Evolutionary conservation across 192 early-diverging fungal species (phyloP).

Genomic region (Radiomyces spectabilis): DNA sequence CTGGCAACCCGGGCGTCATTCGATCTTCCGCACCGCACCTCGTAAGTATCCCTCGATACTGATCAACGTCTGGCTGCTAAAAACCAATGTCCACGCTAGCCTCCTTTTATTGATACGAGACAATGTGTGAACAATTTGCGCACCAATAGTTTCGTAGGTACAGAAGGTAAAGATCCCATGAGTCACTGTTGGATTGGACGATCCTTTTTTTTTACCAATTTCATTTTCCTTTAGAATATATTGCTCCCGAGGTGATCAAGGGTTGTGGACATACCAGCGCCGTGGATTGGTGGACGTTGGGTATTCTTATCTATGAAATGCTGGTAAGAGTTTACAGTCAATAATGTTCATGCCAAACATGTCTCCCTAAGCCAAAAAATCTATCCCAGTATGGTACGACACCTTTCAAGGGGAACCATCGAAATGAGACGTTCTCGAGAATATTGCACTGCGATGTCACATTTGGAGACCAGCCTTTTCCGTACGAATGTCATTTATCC

Average conservation of each 20-base stretch:
- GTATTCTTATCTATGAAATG: slow-evolving; percentile 98
- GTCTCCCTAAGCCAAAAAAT: background rate
- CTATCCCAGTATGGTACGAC: slow-evolving; percentile 70
- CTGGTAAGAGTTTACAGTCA: slow-evolving; percentile 39
- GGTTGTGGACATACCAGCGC: slow-evolving; percentile 89
- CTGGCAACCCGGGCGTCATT: slow-evolving; percentile 65
- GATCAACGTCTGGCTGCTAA: slow-evolving; percentile 2
- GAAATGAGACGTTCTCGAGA: slow-evolving; percentile 85
- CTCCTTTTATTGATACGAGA: slow-evolving; percentile 80
- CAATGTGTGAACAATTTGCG: slow-evolving; percentile 78
- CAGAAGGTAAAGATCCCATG: slow-evolving; percentile 53
- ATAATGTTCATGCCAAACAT: background rate
- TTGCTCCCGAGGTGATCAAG: slow-evolving; percentile 98
- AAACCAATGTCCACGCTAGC: slow-evolving; percentile 16
- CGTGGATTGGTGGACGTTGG: slow-evolving; percentile 99
- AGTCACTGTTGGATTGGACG: background rate
- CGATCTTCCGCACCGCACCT: slow-evolving; percentile 49
- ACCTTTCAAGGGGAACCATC: slow-evolving; percentile 92
- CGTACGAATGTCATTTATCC: slow-evolving; percentile 3
- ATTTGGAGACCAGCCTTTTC: slow-evolving; percentile 52
- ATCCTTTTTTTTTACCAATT: too few species aligned
- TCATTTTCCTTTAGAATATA: slow-evolving; percentile 73
- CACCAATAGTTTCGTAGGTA: slow-evolving; percentile 98
- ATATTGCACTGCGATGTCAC: slow-evolving; percentile 73
- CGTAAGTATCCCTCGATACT: slow-evolving; percentile 26